Conservation (phyloP, 768 basidiomycete genomes). For the Sutorius australiensis region DNA sequence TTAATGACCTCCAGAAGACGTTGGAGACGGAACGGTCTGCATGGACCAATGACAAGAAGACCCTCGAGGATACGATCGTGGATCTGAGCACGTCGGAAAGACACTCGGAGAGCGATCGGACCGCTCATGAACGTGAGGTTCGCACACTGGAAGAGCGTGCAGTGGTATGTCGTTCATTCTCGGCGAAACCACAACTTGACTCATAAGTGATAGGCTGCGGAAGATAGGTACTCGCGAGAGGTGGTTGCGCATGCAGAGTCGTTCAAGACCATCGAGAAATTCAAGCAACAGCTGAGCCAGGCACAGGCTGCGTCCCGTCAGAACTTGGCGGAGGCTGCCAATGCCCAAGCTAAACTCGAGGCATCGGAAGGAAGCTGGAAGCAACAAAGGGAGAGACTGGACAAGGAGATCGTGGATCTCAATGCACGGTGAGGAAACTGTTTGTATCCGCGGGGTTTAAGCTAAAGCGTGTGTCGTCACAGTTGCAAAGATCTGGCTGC, state of each 20-base stretch:
- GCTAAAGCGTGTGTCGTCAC: not conserved
- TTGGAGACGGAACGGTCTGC: slow-evolving; percentile 66
- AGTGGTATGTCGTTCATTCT: slow-evolving; percentile 41
- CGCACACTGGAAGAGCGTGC: slow-evolving; percentile 65
- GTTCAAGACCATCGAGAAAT: slow-evolving; percentile 63
- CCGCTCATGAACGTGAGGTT: slow-evolving; percentile 61
- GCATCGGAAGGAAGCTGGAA: slow-evolving; percentile 78
- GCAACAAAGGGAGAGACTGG: slow-evolving; percentile 69
- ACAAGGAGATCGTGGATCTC: slow-evolving; percentile 74
- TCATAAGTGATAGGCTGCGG: slow-evolving; percentile 49
- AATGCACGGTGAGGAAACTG: slow-evolving; percentile 52
- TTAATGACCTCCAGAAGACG: slow-evolving; percentile 56
- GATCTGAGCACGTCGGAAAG: slow-evolving; percentile 76
- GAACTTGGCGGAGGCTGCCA: slow-evolving; percentile 59
- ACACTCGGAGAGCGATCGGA: slow-evolving; percentile 58
- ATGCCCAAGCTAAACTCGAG: slow-evolving; percentile 66
- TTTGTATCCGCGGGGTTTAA: not conserved
- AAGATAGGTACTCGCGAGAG: slow-evolving; percentile 77
- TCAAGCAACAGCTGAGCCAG: slow-evolving; percentile 59
- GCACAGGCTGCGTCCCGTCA: slow-evolving; percentile 56
- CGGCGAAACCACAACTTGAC: not conserved
- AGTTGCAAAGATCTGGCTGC: slow-evolving; percentile 71
- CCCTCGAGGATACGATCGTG: slow-evolving; percentile 76
- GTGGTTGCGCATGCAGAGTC: slow-evolving; percentile 84
- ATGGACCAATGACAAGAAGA: slow-evolving; percentile 78